phyloP scores from a whole-genome alignment of 331 rosid genomes.

The Quercus lobata region DNA sequence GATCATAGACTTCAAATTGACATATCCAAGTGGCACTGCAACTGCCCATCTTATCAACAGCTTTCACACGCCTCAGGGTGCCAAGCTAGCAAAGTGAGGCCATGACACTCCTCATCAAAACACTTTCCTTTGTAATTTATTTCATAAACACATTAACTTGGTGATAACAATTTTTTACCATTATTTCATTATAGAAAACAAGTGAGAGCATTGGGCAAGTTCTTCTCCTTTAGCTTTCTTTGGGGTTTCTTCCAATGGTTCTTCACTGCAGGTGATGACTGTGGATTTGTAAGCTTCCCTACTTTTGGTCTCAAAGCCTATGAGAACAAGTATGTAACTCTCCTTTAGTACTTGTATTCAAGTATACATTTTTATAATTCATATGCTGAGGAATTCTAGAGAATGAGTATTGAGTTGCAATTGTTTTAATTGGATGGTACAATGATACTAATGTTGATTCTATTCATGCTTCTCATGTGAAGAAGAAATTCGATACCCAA shows the following conservation, averaged over 20 bases:
- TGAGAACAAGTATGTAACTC: constrained; percentile 23
- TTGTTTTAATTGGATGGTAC: background rate
- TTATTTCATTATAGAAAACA: constrained; percentile 40
- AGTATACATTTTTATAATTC: too few species aligned
- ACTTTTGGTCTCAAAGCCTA: constrained; percentile 59
- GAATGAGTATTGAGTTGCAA: background rate
- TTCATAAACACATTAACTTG: background rate
- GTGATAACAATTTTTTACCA: background rate
- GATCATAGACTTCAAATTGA: constrained; percentile 56
- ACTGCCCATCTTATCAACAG: constrained; percentile 63
- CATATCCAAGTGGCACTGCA: constrained; percentile 70
- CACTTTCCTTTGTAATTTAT: background rate
- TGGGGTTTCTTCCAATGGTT: constrained; percentile 76
- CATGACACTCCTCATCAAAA: background rate
- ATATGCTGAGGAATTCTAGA: background rate
- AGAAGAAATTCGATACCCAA: background rate
- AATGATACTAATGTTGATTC: background rate
- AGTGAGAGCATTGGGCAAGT: constrained; percentile 53
- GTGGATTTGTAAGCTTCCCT: constrained; percentile 59
- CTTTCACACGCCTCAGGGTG: constrained; percentile 61
- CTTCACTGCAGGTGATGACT: constrained; percentile 47
- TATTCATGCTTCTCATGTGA: background rate
- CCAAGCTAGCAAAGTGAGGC: constrained; percentile 53
- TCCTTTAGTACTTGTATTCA: background rate
- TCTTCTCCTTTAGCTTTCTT: constrained; percentile 51